Evolutionary conservation across 2,329 filamentous ascomycete genomes (phyloP), one percentile per base, ranked within the genome.

Genomic region (Beauveria scarabaeidicola): DNA sequence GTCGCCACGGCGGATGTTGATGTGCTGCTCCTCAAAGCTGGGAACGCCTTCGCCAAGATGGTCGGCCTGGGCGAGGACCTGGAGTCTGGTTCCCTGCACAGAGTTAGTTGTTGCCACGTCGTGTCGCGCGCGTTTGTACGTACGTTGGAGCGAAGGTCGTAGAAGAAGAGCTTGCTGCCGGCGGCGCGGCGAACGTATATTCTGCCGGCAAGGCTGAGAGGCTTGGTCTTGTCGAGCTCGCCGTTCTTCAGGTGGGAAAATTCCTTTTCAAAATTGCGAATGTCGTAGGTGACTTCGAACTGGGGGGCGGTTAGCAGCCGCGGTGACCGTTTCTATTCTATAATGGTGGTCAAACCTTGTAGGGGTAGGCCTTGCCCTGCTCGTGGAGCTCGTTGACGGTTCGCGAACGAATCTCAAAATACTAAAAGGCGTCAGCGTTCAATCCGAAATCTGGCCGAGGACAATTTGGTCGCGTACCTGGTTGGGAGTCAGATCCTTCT

Each of bases 341-440:
- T 29, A 13, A 17, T 36, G 38, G 43, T 5, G 11, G 23, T 3
- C 62, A 50, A 64, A 72, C 71, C 81, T 86, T 87, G 87, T 99
- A 93, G 8, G 94, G 94, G 76, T 97, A 96, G 19, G 73, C 73
- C 67, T 74, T 74, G 67, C 69, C 72, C 71, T 74, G 68, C 58
- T 72, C 69, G 63, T 74, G 73, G 38, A 75, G 72, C 61, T 72
- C 73, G 64, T 74, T 73, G 78, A 96, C 86, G 66, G 82, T 83
- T 66, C 90, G 85, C 69, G 88, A 95, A 64, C 94, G 89, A 72
- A 97, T 95, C 78, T 99, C 94, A 73, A 96, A 97, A 80, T 97
- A 99, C 71, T 72, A 38, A 15, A 5, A n/a, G 19, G 0, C 1
- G 7, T 59, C 32, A 59, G 41, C 3, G 9, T 38, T 40, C 25